A percentile compares a stretch with the other conserved stretches of the same genome.
These are phyloP conservation scores for Trametes elegans DNA, from an alignment of 768 basidiomycete species.

Conservation along the genomic window DNA sequence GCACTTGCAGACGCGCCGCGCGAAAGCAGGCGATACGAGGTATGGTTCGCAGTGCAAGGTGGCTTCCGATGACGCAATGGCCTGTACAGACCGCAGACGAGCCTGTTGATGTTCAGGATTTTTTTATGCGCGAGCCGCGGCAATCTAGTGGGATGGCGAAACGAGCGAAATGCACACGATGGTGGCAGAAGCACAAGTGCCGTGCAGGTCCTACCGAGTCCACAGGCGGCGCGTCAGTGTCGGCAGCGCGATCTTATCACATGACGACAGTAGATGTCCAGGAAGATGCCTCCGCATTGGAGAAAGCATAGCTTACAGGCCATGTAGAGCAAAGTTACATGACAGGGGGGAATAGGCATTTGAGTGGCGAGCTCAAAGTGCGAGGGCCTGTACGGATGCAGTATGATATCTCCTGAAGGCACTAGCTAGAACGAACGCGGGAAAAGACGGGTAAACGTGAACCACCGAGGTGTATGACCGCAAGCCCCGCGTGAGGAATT, in stretches of 20 bases:
- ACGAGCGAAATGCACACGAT: too few species aligned
- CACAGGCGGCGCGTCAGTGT: too few species aligned
- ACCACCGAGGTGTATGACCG: conserved; percentile 10
- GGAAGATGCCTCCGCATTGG: neutral
- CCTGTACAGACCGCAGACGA: neutral
- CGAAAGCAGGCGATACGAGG: neutral
- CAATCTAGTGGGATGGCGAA: too few species aligned
- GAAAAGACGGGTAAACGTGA: conserved; percentile 7
- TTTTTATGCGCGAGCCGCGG: too few species aligned
- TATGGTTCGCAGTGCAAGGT: neutral
- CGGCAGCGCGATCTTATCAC: too few species aligned
- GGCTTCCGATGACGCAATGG: neutral
- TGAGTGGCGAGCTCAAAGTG: neutral
- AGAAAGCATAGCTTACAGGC: conserved; percentile 9
- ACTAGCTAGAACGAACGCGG: conserved; percentile 18
- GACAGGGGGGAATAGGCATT: conserved; percentile 6
- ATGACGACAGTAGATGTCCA: neutral
- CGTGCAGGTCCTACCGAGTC: too few species aligned
- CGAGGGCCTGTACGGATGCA: conserved; percentile 15
- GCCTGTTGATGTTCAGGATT: neutral
- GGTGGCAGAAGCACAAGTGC: too few species aligned
- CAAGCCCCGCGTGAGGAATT: conserved; percentile 10
- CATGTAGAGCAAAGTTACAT: conserved; percentile 5
- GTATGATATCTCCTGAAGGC: conserved; percentile 25
- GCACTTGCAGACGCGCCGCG: neutral